phyloP scores from a whole-genome alignment of 495 filamentous ascomycete species.

The Clavariopsis aquatica region DNA sequence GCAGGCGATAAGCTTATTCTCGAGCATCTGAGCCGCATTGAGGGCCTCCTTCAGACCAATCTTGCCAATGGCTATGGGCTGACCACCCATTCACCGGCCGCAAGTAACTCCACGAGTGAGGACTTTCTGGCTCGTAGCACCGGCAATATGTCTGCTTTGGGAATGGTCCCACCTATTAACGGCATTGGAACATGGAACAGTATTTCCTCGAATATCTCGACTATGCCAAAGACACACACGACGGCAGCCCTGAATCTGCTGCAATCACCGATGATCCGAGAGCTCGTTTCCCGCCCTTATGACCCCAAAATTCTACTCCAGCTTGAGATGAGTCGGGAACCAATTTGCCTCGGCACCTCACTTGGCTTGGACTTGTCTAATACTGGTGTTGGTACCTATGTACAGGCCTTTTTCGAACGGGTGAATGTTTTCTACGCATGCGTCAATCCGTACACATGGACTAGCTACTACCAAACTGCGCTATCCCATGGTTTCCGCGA shows the following conservation, averaged over 20 bases:
- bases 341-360: constrained; percentile 58
- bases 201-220: constrained; percentile 69
- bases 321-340: constrained; percentile 78
- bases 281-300: constrained; percentile 72
- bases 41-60: constrained; percentile 71
- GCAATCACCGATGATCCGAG: constrained; percentile 77
- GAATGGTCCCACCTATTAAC: constrained; percentile 55
- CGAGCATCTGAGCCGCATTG: constrained; percentile 72
- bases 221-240: constrained; percentile 80
- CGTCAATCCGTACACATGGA: constrained; percentile 81
- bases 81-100: constrained; percentile 62
- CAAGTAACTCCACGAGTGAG: constrained; percentile 65
- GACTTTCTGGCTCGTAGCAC: constrained; percentile 52
- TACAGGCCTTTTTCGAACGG: constrained; percentile 73
- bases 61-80: constrained; percentile 55
- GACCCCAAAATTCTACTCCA: constrained; percentile 77
- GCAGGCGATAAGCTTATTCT: constrained; percentile 83
- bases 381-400: constrained; percentile 65
- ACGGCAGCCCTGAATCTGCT: constrained; percentile 76
- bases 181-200: constrained; percentile 74
- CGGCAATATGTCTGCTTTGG: constrained; percentile 45
- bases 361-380: constrained; percentile 72
- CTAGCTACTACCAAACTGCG: constrained; percentile 70
- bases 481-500: constrained; percentile 71
- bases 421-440: constrained; percentile 85